A percentile compares a stretch with the other conserved stretches of the same genome.
Conservation (phyloP, 208 protist species). For the Leishmania major region DNA sequence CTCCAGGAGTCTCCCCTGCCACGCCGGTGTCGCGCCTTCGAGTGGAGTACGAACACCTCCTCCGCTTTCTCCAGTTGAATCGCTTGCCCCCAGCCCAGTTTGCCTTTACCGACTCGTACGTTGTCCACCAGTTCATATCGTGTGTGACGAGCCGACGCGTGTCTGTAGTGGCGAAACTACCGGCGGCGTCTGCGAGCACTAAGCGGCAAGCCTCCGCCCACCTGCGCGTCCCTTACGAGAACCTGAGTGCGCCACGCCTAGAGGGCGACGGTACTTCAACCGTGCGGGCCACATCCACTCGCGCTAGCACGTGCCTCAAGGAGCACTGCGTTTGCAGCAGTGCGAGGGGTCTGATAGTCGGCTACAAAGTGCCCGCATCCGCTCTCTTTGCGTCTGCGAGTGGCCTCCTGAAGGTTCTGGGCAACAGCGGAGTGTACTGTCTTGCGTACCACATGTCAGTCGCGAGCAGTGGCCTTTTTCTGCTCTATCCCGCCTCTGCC, state of each 20-base stretch:
- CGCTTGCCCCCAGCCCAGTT: conserved; percentile 1
- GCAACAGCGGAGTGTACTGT: conserved; percentile 8
- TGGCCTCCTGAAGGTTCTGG: conserved; percentile 15
- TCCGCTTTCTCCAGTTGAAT: conserved; percentile 16
- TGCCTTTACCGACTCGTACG: conserved; percentile 28
- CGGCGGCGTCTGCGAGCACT: neutral
- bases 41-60: conserved; percentile 22
- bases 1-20: neutral
- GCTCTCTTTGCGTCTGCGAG: conserved; percentile 11
- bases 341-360: conserved; percentile 12
- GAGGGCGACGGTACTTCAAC: neutral
- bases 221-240: conserved; percentile 31
- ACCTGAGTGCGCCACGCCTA: conserved; percentile 9
- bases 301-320: neutral
- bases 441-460: conserved; percentile 32
- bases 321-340: conserved; percentile 19
- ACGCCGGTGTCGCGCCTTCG: conserved; percentile 5
- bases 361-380: conserved; percentile 28
- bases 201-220: conserved; percentile 21
- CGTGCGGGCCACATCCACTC: conserved; percentile 13
- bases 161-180: conserved; percentile 19
- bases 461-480: conserved; percentile 28
- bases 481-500: conserved; percentile 14
- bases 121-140: conserved; percentile 25
- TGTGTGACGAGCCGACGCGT: conserved; percentile 21